Evolutionary conservation across 1,284 basidiomycete species (phyloP), one percentile per base, ranked within the genome.

Genomic region (Takashimella tepidaria): DNA sequence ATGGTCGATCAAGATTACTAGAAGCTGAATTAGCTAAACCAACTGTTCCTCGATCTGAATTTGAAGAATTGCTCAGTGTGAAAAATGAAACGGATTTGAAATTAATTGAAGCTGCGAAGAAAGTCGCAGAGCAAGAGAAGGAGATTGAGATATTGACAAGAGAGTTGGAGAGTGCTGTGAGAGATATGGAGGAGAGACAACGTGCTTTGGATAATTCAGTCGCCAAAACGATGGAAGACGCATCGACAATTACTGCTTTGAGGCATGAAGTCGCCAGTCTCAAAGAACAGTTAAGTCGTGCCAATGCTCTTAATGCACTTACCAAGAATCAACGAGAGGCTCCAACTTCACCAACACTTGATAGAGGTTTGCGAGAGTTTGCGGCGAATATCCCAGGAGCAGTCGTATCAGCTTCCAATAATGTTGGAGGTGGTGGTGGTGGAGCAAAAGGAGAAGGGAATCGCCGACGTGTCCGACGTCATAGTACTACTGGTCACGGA

Each of bases 221-320:
- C 1, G 78, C 63, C 37, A 83, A 85, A 60, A 84, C 81, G 50
- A 80, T 83, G 12, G 91, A 93, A 62, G 91, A 95, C 68, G 84
- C 79, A 54, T 87, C 87, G 10, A 87, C 93, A 24, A 90, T 98
- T 55, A 79, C 85, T 58, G 86, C 87, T 0, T 83, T 99, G 67
- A 91, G 96, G 74, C 88, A 84, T 63, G 96, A 99, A 79, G 85
- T 98, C 58, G 86, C 87, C 73, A 86, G 79, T 60, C 79, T 98
- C 49, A 89, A 92, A 56, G 96, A 98, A 72, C 95, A 98, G 73
- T 84, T 98, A 60, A 92, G 93, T 68, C 84, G 96, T 25, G 87
- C 92, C 20, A 92, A 92, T 68, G 91, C 95, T 4, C 81, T 93
- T 61, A 90, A 89, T 63, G 81, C 83, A 16, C 80, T 93, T 49